Evolutionary conservation across 768 basidiomycete species (phyloP).

Genomic region (Sutorius australiensis): DNA sequence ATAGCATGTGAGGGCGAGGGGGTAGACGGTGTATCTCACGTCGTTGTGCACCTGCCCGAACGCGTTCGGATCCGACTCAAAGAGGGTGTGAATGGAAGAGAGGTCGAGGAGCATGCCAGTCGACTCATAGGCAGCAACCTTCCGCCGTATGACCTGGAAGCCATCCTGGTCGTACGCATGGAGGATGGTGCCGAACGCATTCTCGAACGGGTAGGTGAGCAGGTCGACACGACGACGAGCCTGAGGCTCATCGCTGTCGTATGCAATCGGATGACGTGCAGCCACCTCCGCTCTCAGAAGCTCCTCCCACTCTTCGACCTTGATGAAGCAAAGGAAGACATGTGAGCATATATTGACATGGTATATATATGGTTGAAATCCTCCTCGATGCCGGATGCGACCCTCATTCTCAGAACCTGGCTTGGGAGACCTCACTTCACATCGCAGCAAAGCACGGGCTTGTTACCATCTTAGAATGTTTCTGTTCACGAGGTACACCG

Average conservation of each 20-base stretch:
- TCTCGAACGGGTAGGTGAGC: background rate
- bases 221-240: no score
- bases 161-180: background rate
- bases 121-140: background rate
- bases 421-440: background rate
- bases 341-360: no score
- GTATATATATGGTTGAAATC: no score
- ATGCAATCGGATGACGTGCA: background rate
- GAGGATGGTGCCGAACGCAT: accelerated
- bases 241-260: background rate
- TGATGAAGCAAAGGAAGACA: no score
- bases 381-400: constrained; percentile 4
- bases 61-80: background rate
- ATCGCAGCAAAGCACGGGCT: background rate
- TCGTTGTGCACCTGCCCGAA: background rate
- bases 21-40: background rate
- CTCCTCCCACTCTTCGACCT: background rate
- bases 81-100: background rate
- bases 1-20: no score
- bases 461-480: background rate
- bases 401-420: background rate
- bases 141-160: background rate
- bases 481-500: background rate
- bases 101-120: background rate
- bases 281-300: background rate